A percentile compares a stretch with the other conserved stretches of the same genome.
Evolutionary conservation across 1,284 basidiomycete genomes (phyloP).

Genomic region (Moesziomyces parantarcticus): DNA sequence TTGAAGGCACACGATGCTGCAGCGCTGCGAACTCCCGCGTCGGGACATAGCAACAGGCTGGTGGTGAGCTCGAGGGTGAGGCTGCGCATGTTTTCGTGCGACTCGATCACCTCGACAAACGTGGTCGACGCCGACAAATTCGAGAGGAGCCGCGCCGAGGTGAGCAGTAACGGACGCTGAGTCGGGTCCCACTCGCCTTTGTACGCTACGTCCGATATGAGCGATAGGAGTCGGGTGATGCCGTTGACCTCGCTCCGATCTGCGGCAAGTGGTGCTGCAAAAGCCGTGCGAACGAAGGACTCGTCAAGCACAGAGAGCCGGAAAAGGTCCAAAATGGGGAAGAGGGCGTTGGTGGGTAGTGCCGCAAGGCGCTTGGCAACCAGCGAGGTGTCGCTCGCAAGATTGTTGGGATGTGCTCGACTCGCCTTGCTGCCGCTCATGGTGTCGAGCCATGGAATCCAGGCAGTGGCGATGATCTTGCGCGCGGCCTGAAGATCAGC

Average conservation of each 20-base stretch:
- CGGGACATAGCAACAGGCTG: conserved; percentile 75
- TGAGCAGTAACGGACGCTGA: conserved; percentile 71
- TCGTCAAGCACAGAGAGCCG: conserved; percentile 79
- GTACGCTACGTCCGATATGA: conserved; percentile 17
- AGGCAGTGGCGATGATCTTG: conserved; percentile 71
- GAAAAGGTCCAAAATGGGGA: conserved; percentile 86
- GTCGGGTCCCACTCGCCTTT: conserved; percentile 72
- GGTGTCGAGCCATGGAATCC: conserved; percentile 45
- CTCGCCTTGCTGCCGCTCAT: conserved; percentile 4
- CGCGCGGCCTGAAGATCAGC: conserved; percentile 50
- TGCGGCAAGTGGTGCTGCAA: conserved; percentile 7
- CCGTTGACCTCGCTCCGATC: conserved; percentile 22
- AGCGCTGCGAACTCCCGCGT: conserved; percentile 78
- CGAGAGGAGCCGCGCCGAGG: conserved; percentile 77
- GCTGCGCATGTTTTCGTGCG: conserved; percentile 71
- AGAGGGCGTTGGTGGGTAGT: conserved; percentile 75
- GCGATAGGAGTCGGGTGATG: conserved; percentile 18
- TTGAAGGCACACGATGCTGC: conserved; percentile 85
- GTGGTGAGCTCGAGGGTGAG: conserved; percentile 73
- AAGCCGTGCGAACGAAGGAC: conserved; percentile 11
- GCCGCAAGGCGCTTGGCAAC: conserved; percentile 11
- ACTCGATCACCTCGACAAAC: conserved; percentile 72
- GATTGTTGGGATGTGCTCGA: conserved; percentile 1
- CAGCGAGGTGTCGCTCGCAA: conserved; percentile 5
- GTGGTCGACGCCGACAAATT: conserved; percentile 75